Evolutionary conservation across 2,329 filamentous ascomycete genomes (phyloP).

Genomic region (Didymosphaeria variabile): DNA sequence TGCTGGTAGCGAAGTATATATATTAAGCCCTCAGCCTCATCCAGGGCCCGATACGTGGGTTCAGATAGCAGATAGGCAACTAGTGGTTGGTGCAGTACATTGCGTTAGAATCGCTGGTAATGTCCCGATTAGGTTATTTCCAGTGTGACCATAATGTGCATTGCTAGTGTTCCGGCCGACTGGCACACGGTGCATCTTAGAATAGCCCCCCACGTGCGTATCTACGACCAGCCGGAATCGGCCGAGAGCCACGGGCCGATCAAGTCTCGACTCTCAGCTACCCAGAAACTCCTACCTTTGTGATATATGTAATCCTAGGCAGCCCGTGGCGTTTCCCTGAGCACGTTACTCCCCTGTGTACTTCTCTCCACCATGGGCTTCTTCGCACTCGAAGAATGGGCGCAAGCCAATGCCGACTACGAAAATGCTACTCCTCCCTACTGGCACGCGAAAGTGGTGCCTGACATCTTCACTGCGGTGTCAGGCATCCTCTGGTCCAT

Average conservation of each 20-base stretch:
- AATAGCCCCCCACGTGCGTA: not conserved
- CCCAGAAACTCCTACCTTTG: not conserved
- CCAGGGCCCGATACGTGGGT: not conserved
- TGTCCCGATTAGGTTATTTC: not conserved
- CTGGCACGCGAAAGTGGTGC: constrained; percentile 1
- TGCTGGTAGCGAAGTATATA: constrained; percentile 1
- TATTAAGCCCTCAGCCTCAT: not conserved
- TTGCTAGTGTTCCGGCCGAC: constrained; percentile 3
- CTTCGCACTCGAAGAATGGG: constrained; percentile 1
- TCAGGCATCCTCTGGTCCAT: constrained; percentile 2
- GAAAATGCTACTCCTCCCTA: not conserved
- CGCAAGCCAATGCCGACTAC: constrained; percentile 5
- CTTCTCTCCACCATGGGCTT: not conserved
- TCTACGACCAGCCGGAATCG: not conserved
- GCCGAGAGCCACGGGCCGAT: not conserved
- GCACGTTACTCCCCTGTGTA: not conserved
- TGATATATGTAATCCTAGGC: not conserved
- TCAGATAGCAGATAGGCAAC: not conserved
- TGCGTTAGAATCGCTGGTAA: not conserved
- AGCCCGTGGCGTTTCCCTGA: not conserved
- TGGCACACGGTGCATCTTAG: not conserved
- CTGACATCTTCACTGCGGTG: constrained; percentile 2
- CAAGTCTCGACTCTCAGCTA: not conserved
- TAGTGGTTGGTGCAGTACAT: not conserved
- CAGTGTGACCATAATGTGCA: not conserved